Conservation (phyloP, 345 rosid species). For the Erysimum cheiranthoides region DNA sequence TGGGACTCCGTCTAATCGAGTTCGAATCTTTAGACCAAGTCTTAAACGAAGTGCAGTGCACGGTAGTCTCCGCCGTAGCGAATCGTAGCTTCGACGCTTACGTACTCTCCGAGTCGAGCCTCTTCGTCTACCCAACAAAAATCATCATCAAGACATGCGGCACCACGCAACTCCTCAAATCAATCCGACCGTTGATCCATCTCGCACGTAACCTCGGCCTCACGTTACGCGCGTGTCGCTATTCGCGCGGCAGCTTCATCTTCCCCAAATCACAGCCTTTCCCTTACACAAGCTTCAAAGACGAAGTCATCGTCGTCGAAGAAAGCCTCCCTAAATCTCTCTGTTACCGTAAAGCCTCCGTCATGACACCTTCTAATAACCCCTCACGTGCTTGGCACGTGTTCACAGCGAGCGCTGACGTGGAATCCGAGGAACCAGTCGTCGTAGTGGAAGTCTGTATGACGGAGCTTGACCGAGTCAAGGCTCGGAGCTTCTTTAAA, state of each 20-base stretch:
- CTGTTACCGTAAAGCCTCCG: conserved; percentile 70
- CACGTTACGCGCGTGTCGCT: conserved; percentile 59
- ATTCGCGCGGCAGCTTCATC: conserved; percentile 93
- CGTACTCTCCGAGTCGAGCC: conserved; percentile 94
- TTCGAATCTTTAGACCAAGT: conserved; percentile 72
- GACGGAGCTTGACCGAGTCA: conserved; percentile 86
- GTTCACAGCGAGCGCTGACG: conserved; percentile 64
- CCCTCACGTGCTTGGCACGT: conserved; percentile 87
- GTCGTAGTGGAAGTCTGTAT: conserved; percentile 83
- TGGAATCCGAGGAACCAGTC: conserved; percentile 31
- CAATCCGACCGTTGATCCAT: conserved; percentile 77
- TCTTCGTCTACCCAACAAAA: conserved; percentile 92
- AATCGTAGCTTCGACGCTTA: conserved; percentile 87
- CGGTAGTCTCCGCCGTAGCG: conserved; percentile 91
- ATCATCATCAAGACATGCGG: conserved; percentile 98
- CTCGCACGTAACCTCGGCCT: conserved; percentile 70
- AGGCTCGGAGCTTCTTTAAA: conserved; percentile 65
- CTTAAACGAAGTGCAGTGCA: conserved; percentile 83
- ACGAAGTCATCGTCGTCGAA: conserved; percentile 74
- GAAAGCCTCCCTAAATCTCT: conserved; percentile 63
- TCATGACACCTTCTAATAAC: conserved; percentile 67
- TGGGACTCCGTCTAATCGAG: conserved; percentile 81
- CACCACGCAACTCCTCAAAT: conserved; percentile 93
- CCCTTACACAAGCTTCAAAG: conserved; percentile 84
- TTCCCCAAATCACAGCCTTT: conserved; percentile 88